Conservation (phyloP, 164 flowering plant species). For the Liriodendron chinense region DNA sequence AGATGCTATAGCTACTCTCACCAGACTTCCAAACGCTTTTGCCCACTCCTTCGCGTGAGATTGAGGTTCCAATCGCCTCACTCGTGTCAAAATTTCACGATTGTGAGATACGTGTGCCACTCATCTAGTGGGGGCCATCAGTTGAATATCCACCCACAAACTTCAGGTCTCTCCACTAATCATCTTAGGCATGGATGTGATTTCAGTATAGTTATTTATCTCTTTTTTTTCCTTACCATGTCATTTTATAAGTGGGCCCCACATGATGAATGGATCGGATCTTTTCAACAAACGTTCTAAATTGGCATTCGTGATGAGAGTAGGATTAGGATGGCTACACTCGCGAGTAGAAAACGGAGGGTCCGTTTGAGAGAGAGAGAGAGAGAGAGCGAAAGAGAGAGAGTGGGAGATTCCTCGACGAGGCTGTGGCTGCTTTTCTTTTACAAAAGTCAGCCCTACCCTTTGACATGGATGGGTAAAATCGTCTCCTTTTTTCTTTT, state of each 20-base stretch:
- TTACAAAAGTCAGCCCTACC: slow-evolving; percentile 30
- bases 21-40: not conserved
- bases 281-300: too few relatives aligned
- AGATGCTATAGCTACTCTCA: not conserved
- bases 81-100: not conserved
- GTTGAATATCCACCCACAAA: too few relatives aligned
- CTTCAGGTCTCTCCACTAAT: not conserved
- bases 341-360: not conserved
- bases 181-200: not conserved
- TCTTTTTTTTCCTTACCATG: not conserved
- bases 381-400: not conserved
- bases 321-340: too few relatives aligned
- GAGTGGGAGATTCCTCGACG: slow-evolving; percentile 29
- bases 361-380: not conserved
- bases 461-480: not conserved
- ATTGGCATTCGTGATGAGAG: not conserved
- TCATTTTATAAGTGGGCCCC: not conserved
- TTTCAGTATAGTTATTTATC: too few relatives aligned
- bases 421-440: slow-evolving; percentile 29
- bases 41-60: not conserved
- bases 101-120: not conserved
- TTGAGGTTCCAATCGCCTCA: too few relatives aligned
- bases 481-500: not conserved
- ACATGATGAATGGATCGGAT: not conserved
- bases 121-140: too few relatives aligned